Conservation (phyloP, 306 rosid genomes). For the Canavalia ensiformis region DNA sequence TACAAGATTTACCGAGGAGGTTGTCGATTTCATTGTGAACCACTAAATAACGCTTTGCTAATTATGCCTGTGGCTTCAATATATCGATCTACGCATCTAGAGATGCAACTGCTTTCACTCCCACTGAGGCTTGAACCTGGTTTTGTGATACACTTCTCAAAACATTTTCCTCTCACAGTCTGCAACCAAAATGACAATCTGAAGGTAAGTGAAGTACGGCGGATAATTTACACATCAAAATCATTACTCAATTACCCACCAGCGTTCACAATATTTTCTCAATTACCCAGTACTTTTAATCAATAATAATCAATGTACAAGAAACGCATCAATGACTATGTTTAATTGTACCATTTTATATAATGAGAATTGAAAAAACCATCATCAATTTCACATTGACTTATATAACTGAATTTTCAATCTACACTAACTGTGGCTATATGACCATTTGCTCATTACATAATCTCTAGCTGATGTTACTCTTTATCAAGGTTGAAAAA, state of each 20-base stretch:
- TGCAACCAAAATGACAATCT: conserved; percentile 46
- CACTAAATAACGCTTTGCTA: conserved; percentile 76
- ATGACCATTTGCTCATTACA: background rate
- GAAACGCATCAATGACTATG: conserved; percentile 7
- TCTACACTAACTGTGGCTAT: conserved; percentile 9
- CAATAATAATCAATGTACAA: background rate
- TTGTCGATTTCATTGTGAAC: conserved; percentile 52
- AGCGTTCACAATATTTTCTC: too few relatives aligned
- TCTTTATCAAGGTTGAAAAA: background rate
- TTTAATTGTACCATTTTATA: background rate
- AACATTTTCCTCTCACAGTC: conserved; percentile 91
- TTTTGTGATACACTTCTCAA: conserved; percentile 89
- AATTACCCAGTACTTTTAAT: background rate
- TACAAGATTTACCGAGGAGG: background rate
- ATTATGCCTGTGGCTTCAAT: conserved; percentile 95
- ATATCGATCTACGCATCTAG: conserved; percentile 94
- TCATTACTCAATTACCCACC: background rate
- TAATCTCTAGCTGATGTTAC: too few relatives aligned
- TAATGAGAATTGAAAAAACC: background rate
- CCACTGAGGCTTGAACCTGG: conserved; percentile 93
- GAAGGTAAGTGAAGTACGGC: background rate
- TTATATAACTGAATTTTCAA: background rate
- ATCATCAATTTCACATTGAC: background rate
- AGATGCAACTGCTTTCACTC: conserved; percentile 90
- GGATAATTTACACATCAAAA: background rate